Conservation (phyloP, 2,329 filamentous ascomycete species). For the Madurella fahalii region DNA sequence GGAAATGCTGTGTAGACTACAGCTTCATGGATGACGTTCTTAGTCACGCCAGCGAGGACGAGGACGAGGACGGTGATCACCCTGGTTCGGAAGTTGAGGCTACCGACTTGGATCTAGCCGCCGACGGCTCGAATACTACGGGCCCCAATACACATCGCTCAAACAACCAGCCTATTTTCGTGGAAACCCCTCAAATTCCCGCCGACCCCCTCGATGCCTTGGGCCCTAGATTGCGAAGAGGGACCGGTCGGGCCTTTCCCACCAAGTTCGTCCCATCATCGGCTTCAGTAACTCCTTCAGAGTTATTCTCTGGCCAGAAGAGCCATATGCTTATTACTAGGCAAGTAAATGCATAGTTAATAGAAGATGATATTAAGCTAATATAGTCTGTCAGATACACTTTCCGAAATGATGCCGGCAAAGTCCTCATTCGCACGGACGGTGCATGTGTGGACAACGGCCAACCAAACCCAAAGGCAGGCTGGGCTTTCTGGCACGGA, state of each 20-base stretch:
- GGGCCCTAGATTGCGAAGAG: slow-evolving; percentile 21
- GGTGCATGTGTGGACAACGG: slow-evolving; percentile 45
- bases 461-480: slow-evolving; percentile 33
- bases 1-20: slow-evolving; percentile 34
- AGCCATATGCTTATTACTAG: slow-evolving; percentile 13
- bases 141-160: too few relatives aligned
- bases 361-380: not conserved
- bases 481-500: slow-evolving; percentile 37
- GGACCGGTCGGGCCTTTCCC: slow-evolving; percentile 33
- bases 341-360: slow-evolving; percentile 17
- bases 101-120: too few relatives aligned
- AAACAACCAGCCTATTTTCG: not conserved
- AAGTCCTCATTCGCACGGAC: slow-evolving; percentile 42
- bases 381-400: slow-evolving; percentile 28
- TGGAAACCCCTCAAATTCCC: not conserved
- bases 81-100: too few relatives aligned
- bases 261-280: slow-evolving; percentile 31
- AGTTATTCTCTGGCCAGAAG: slow-evolving; percentile 27
- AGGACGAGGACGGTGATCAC: slow-evolving; percentile 12
- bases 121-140: too few relatives aligned
- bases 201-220: not conserved
- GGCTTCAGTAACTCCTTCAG: slow-evolving; percentile 20
- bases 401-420: slow-evolving; percentile 28
- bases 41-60: not conserved
- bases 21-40: slow-evolving; percentile 23